phyloP scores from a whole-genome alignment of 805 yeast species.

The Hanseniaspora clermontiae region DNA sequence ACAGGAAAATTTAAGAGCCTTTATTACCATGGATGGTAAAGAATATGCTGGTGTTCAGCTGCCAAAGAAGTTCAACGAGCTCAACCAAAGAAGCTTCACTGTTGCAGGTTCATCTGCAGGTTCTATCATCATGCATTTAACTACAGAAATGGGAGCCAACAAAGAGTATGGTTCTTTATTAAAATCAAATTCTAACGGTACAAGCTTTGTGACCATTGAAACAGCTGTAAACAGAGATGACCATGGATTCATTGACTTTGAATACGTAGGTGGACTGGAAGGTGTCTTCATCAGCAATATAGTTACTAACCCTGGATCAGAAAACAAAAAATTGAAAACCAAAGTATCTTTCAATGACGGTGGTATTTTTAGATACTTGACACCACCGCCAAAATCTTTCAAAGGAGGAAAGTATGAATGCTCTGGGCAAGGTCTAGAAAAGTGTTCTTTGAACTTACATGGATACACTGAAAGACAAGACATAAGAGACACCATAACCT shows the following conservation, averaged over 20 bases:
- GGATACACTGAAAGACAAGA: constrained; percentile 83
- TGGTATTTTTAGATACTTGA: constrained; percentile 63
- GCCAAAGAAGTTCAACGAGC: constrained; percentile 49
- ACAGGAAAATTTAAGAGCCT: constrained; percentile 47
- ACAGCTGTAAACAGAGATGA: constrained; percentile 61
- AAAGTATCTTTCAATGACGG: constrained; percentile 83
- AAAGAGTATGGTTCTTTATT: constrained; percentile 64
- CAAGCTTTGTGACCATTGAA: constrained; percentile 60
- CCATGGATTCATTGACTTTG: constrained; percentile 77
- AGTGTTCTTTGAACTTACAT: constrained; percentile 74
- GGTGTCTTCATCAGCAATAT: constrained; percentile 69
- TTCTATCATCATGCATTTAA: constrained; percentile 71
- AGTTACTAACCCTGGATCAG: constrained; percentile 42
- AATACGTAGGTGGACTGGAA: constrained; percentile 67
- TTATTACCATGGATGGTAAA: constrained; percentile 66
- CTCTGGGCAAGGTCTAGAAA: constrained; percentile 34
- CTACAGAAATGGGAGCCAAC: constrained; percentile 41
- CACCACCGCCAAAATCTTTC: constrained; percentile 58
- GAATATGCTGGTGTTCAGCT: constrained; percentile 66
- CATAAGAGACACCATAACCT: constrained; percentile 70
- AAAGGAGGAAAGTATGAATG: constrained; percentile 48
- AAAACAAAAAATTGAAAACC: constrained; percentile 50
- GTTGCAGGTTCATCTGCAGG: constrained; percentile 59
- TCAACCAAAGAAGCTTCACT: constrained; percentile 63
- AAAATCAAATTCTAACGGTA: constrained; percentile 86